Conservation (phyloP, 2,329 filamentous ascomycete genomes). For the Bertia moriformis region DNA sequence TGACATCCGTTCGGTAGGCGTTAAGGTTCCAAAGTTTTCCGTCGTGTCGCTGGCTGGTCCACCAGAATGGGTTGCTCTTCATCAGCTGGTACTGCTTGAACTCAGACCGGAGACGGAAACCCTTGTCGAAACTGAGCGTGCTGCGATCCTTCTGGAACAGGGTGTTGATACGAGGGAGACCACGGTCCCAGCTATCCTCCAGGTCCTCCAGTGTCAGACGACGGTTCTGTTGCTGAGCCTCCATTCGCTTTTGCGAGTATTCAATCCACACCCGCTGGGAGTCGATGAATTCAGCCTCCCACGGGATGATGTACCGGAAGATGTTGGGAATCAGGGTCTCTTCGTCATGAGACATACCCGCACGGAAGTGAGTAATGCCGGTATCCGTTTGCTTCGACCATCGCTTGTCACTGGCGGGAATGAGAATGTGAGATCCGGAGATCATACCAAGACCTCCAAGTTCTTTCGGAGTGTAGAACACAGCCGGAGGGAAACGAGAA, state of each 20-base stretch:
- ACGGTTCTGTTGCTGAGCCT: constrained; percentile 94
- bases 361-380: constrained; percentile 89
- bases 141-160: constrained; percentile 97
- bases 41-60: constrained; percentile 93
- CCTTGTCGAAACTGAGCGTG: constrained; percentile 95
- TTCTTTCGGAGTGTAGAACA: constrained; percentile 98
- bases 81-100: constrained; percentile 98
- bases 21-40: constrained; percentile 97
- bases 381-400: constrained; percentile 98
- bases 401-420: constrained; percentile 91
- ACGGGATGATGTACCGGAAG: constrained; percentile 97
- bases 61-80: constrained; percentile 99
- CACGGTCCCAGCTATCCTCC: constrained; percentile 96
- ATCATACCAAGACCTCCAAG: constrained; percentile 97
- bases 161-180: constrained; percentile 93
- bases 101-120: constrained; percentile 85
- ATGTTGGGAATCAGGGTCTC: constrained; percentile 98
- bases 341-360: constrained; percentile 96
- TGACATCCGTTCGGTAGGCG: constrained; percentile 88
- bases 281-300: constrained; percentile 98
- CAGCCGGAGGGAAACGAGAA: constrained; percentile 90
- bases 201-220: constrained; percentile 88
- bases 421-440: constrained; percentile 92
- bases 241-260: constrained; percentile 92
- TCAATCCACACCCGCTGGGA: constrained; percentile 98